Evolutionary conservation across 176 grass and related monocot genomes (phyloP).

Genomic region (Hordeum vulgare): DNA sequence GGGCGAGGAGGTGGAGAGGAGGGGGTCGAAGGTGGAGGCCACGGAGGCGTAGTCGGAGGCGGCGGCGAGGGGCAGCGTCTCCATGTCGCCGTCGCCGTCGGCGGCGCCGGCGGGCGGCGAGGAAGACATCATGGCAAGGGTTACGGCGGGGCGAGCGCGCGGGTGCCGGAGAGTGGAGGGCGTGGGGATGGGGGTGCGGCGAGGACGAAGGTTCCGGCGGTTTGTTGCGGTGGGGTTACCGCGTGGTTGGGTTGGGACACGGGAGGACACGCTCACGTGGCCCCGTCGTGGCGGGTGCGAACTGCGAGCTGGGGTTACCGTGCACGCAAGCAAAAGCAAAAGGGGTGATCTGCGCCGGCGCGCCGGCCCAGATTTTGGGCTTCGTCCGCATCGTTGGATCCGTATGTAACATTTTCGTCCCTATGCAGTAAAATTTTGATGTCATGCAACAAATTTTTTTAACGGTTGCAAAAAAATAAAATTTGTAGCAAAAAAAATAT

Average conservation of each 20-base stretch:
- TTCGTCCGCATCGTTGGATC: too few relatives aligned
- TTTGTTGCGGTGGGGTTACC: conserved; percentile 19
- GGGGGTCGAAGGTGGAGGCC: conserved; percentile 34
- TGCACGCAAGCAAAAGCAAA: not conserved
- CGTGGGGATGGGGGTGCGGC: not conserved
- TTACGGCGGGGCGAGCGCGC: not conserved
- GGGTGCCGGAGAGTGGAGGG: not conserved
- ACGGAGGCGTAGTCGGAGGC: conserved; percentile 34
- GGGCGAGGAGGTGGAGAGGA: conserved; percentile 28
- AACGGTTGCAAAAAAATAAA: too few relatives aligned
- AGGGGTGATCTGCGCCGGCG: too few relatives aligned
- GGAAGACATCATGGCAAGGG: conserved; percentile 16
- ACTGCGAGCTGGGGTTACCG: not conserved
- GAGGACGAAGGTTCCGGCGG: not conserved
- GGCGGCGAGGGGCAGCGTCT: conserved; percentile 58
- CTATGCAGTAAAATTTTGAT: too few relatives aligned
- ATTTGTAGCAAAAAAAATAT: too few relatives aligned
- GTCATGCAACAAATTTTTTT: too few relatives aligned
- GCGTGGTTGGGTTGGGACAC: not conserved
- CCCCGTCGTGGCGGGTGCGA: not conserved
- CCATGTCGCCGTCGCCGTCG: conserved; percentile 57
- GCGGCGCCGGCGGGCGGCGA: conserved; percentile 20
- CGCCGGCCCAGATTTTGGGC: too few relatives aligned
- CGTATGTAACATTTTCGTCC: too few relatives aligned
- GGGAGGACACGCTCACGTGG: not conserved